Percentiles rank a stretch among this genome's conserved stretches.
Evolutionary conservation across 768 basidiomycete genomes (phyloP).

Genomic region (Cystobasidium onofrii): DNA sequence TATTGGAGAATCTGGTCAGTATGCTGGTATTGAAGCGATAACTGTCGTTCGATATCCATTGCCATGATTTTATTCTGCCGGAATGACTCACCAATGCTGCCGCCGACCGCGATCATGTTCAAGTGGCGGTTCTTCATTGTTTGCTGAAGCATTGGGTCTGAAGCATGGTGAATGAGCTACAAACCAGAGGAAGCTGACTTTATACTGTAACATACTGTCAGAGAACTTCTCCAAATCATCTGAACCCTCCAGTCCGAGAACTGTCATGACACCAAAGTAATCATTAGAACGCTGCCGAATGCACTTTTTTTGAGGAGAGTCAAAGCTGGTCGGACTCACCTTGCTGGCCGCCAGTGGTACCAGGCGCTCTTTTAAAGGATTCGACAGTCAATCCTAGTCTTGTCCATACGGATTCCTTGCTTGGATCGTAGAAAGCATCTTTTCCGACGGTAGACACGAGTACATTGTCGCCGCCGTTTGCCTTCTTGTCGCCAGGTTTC

Average conservation of each 20-base stretch:
- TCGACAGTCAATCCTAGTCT: slow-evolving; percentile 45
- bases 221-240: not conserved
- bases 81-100: slow-evolving; percentile 42
- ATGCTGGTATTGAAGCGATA: not conserved
- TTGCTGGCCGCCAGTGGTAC: slow-evolving; percentile 34
- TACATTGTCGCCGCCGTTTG: not conserved
- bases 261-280: not conserved
- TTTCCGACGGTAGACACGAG: not conserved
- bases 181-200: not conserved
- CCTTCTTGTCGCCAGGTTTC: slow-evolving; percentile 3
- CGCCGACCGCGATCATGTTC: slow-evolving; percentile 43
- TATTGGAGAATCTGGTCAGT: not conserved
- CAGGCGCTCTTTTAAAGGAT: slow-evolving; percentile 48
- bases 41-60: not conserved
- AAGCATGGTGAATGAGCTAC: not conserved
- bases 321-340: not conserved
- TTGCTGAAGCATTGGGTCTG: slow-evolving; percentile 35
- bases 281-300: not conserved
- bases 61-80: not conserved
- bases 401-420: slow-evolving; percentile 37
- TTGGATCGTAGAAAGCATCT: slow-evolving; percentile 9
- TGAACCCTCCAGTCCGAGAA: not conserved
- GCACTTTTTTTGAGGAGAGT: not conserved
- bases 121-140: slow-evolving; percentile 31
- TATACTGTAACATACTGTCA: not conserved